Percentiles rank a stretch among this genome's conserved stretches.
Evolutionary conservation across 2,329 filamentous ascomycete genomes (phyloP).

Genomic region (Stemphylium lycopersici): DNA sequence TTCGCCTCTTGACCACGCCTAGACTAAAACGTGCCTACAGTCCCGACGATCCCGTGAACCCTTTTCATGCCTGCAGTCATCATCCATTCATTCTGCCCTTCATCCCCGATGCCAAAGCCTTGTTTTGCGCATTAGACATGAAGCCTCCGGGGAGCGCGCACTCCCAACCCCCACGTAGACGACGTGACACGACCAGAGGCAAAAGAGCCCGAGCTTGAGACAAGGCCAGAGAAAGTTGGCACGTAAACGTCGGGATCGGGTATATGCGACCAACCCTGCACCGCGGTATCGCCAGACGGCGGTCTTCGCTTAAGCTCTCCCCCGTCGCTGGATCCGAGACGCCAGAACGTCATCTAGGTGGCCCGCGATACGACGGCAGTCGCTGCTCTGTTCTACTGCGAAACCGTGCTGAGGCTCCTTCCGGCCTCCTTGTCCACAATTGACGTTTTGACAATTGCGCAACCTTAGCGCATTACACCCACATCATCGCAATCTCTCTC

Average conservation of each 20-base stretch:
- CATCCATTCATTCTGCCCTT: not conserved
- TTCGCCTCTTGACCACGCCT: conserved; percentile 11
- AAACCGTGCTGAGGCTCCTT: not conserved
- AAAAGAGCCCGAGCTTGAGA: not conserved
- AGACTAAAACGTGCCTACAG: not conserved
- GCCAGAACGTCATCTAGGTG: conserved; percentile 25
- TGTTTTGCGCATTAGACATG: not conserved
- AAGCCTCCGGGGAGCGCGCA: not conserved
- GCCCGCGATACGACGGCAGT: not conserved
- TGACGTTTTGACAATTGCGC: too few relatives aligned
- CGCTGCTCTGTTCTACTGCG: not conserved
- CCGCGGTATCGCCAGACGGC: not conserved
- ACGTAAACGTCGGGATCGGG: conserved; percentile 8
- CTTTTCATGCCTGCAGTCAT: not conserved
- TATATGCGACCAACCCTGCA: conserved; percentile 16
- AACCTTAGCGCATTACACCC: too few relatives aligned
- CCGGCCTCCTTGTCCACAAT: too few relatives aligned
- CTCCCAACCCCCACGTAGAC: not conserved
- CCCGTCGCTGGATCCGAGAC: not conserved
- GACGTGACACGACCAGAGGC: not conserved
- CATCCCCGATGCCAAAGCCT: not conserved
- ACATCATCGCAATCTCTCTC: too few relatives aligned
- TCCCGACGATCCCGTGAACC: conserved; percentile 9
- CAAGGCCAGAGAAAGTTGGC: conserved; percentile 13
- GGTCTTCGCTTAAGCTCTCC: not conserved